A percentile compares a stretch with the other conserved stretches of the same genome.
These are phyloP conservation scores for Arthrobotrys musiformis DNA, from an alignment of 2,329 filamentous ascomycete genomes.

Conservation along the genomic window DNA sequence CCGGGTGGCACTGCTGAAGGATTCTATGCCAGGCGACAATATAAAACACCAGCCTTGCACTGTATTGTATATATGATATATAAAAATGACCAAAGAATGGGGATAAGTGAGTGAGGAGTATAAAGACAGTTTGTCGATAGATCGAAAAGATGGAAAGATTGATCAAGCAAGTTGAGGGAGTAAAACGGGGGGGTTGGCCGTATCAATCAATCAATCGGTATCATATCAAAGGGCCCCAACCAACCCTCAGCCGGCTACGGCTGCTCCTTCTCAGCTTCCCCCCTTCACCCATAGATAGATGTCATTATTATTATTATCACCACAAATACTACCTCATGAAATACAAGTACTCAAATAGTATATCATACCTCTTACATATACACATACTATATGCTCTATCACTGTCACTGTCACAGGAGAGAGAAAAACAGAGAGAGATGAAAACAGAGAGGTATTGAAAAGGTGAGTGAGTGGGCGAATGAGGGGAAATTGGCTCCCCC, in stretches of 20 bases:
- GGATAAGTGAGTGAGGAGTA: not conserved
- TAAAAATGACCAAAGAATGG: not conserved
- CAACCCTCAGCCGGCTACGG: slow-evolving; percentile 13
- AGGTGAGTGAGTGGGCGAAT: not conserved
- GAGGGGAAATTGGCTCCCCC: slow-evolving; percentile 44
- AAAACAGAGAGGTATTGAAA: not conserved
- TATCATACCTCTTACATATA: not conserved
- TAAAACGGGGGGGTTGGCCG: slow-evolving; percentile 26
- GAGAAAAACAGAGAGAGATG: not conserved
- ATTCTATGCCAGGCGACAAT: not conserved
- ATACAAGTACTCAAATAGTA: no score
- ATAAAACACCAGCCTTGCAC: not conserved
- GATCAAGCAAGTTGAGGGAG: no score
- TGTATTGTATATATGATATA: not conserved
- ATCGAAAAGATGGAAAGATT: no score
- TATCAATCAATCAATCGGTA: not conserved
- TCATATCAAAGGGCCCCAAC: no score
- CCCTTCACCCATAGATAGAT: no score
- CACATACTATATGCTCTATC: not conserved
- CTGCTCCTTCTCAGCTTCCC: slow-evolving; percentile 2
- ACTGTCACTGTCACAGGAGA: not conserved
- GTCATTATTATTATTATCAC: not conserved
- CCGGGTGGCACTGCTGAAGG: not conserved
- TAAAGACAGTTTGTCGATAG: not conserved
- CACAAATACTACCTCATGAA: no score